Evolutionary conservation across 192 early-diverging fungal genomes (phyloP), one percentile per base, ranked within the genome.

Genomic region (Mortierella claussenii): DNA sequence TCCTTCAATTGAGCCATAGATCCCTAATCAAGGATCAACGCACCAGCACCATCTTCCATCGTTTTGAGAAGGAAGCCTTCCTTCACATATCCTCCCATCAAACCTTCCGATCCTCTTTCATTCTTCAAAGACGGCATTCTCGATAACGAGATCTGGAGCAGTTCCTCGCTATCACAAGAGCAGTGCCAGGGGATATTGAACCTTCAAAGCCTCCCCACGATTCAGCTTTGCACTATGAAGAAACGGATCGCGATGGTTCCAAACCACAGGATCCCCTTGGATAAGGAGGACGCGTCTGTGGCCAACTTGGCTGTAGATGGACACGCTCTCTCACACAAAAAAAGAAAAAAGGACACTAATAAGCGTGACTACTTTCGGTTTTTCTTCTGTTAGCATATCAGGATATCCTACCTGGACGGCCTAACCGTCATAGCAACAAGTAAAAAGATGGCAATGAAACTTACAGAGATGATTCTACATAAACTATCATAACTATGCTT

Each of bases 141-240:
- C 30, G 55, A 68, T 13, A 23, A 36, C 0, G 52, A 69, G 43
- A 15, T 69, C 21, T 50, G 66, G 59, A 69, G 2, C 40, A 30
- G 21, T 24, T 69, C 31, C 42, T 50, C 10, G 7, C 0, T 55
- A 54, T 23, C 68, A 50, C 30, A 69, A 69, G 44, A 69, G 61
- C 34, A 10, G 17, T 23, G 18, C 44, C 9, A 32, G 54, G 59
- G 58, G 33, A 32, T 69, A 69, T n/a, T 15, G 40, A 48, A 20
- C 36, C 68, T 2, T 51, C 58, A 33, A 69, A 69, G 58, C 31
- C 55, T 10, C 57, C 68, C 4, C 1, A 10, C 33, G 27, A 5
- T 13, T 0, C 50, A 69, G 12, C 36, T 69, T 32, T 52, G 68
- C 2, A 21, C 36, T 17, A 11, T 69, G 28, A 57, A 69, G 23